Base-by-base conservation (phyloP, 2,329 filamentous ascomycete genomes). In the Sporothrix variecibatus region DNA sequence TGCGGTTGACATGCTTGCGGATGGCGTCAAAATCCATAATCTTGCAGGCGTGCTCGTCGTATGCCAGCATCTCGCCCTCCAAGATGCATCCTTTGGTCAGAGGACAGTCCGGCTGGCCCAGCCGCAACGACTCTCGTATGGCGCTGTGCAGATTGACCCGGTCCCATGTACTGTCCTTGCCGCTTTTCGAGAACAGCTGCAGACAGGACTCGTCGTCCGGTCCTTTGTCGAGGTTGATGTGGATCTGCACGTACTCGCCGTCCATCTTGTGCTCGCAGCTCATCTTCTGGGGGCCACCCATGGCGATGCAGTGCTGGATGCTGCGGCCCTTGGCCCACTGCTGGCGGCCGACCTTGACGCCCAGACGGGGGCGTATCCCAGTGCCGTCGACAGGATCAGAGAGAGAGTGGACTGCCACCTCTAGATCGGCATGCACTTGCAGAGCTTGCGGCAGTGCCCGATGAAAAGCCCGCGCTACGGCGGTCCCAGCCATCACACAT, bases 161-260 rank as follows among this genome's bases (percentile, higher is more conserved):
- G 80, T 97, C 94, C 71, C 83, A 80, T 0, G 94, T 97, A 62
- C 94, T 95, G 77, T 97, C 93, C 80, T 96, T 97, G 74, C 94
- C 94, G 78, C 94, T 96, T 80, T 97, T 98, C 11, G 94, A 97
- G 80, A 96, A 97, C 40, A 97, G 95, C 76, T 92, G 91, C 38
- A 97, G 89, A 67, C 86, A 87, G 0, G 20, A 6, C 17, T 6
- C 28, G 43, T 86, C 79, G 0, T 74, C 80, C 65, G 17, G 73
- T 20, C 83, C 83, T 69, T 87, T 89, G 9, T 84, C 84, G 7
- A 93, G 83, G 79, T 97, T 90, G 53, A 97, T 84, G 78, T 97
- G 94, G 40, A 97, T 90, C 80, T 97, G 94, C 78, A 93, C 97
- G 77, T 96, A 97, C 81, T 97, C 94, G 15, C 93, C 94, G 78